These are phyloP conservation scores for Dillenia suffruticosa DNA, from an alignment of 164 flowering plant genomes.

Conservation along the genomic window DNA sequence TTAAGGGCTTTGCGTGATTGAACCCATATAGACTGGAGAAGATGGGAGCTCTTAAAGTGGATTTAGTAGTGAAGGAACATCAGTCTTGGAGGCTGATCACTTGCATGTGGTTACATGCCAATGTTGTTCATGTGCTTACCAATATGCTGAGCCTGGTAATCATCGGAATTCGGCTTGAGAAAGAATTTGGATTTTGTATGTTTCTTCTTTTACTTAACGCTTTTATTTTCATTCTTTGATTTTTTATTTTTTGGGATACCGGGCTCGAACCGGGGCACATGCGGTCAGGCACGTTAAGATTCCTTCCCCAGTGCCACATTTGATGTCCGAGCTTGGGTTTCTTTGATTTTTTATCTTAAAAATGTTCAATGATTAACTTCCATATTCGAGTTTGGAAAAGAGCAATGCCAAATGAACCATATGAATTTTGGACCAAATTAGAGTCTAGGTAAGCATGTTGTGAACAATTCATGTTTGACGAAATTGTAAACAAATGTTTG, in stretches of 20 bases:
- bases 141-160: slow-evolving; percentile 83
- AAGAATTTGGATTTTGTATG: slow-evolving; percentile 87
- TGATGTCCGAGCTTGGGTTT: too few relatives aligned
- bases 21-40: slow-evolving; percentile 39
- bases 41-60: slow-evolving; percentile 73
- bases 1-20: neutral
- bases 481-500: too few relatives aligned
- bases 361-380: neutral
- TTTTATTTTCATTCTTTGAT: neutral
- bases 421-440: too few relatives aligned
- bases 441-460: too few relatives aligned
- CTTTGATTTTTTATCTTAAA: neutral
- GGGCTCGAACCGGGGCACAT: too few relatives aligned
- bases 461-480: too few relatives aligned
- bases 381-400: neutral
- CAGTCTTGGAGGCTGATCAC: slow-evolving; percentile 69
- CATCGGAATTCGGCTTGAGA: slow-evolving; percentile 88
- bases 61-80: slow-evolving; percentile 43
- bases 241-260: neutral
- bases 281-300: too few relatives aligned
- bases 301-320: too few relatives aligned
- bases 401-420: too few relatives aligned
- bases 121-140: slow-evolving; percentile 70
- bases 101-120: slow-evolving; percentile 86
- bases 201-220: neutral